Evolutionary conservation across 768 basidiomycete species (phyloP).

Genomic region (Hericium rajendrae): DNA sequence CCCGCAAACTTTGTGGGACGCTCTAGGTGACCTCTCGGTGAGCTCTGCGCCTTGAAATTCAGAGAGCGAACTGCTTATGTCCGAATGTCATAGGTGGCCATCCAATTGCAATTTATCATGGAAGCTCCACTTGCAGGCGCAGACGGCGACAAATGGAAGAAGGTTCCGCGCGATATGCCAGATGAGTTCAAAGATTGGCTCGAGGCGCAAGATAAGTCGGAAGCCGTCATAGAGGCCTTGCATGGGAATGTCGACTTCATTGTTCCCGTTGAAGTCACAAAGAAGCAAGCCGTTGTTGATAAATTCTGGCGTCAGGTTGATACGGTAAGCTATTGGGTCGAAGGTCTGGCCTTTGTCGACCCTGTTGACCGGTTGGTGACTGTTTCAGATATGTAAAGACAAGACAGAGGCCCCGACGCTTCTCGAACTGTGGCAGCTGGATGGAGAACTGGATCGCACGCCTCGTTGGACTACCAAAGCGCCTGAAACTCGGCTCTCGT

Average conservation of each 20-base stretch:
- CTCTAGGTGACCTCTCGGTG: conserved; percentile 75
- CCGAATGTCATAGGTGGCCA: conserved; percentile 36
- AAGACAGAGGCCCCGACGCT: neutral
- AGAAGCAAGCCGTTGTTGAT: conserved; percentile 38
- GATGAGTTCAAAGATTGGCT: conserved; percentile 57
- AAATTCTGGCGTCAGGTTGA: conserved; percentile 60
- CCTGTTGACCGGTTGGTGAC: neutral
- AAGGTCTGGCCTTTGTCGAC: neutral
- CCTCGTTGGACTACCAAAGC: conserved; percentile 20
- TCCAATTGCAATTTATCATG: conserved; percentile 58
- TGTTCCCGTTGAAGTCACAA: conserved; percentile 49
- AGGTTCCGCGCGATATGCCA: conserved; percentile 41
- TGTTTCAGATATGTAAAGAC: neutral
- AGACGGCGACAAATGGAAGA: conserved; percentile 45
- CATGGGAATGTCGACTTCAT: conserved; percentile 46
- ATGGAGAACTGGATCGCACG: conserved; percentile 7
- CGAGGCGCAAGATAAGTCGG: conserved; percentile 57
- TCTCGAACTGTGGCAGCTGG: conserved; percentile 7
- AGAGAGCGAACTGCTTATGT: neutral
- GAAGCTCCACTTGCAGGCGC: conserved; percentile 51
- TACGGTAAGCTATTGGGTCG: conserved; percentile 29
- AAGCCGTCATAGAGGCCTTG: conserved; percentile 41
- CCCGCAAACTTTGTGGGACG: conserved; percentile 72
- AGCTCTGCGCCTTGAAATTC: conserved; percentile 8
- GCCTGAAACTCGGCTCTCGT: neutral